A percentile compares a stretch with the other conserved stretches of the same genome.
Evolutionary conservation across 108 stramenopile genomes (phyloP).

Genomic region (Cyclotella cryptica): DNA sequence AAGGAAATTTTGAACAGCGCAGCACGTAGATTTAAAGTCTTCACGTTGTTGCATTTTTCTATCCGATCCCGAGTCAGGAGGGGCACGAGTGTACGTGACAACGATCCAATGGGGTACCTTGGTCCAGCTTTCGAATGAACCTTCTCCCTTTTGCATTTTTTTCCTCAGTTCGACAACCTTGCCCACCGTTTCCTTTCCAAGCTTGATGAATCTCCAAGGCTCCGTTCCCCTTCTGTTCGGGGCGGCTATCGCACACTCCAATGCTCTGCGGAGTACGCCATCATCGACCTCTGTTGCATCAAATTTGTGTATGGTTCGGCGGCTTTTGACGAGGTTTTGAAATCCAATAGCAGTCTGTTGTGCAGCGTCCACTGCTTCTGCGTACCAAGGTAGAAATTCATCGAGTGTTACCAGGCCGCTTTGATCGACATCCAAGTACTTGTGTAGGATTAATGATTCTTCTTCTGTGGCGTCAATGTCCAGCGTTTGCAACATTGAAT

Average conservation of each 20-base stretch:
- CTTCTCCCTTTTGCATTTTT: constrained; percentile 25
- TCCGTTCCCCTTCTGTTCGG: constrained; percentile 69
- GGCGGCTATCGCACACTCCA: constrained; percentile 77
- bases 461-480: constrained; percentile 66
- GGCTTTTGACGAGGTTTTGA: constrained; percentile 59
- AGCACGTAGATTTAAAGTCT: constrained; percentile 66
- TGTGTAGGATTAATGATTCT: constrained; percentile 62
- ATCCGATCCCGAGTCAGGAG: constrained; percentile 51
- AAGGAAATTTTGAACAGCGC: constrained; percentile 77
- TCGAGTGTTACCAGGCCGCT: constrained; percentile 57
- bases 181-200: constrained; percentile 66
- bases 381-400: constrained; percentile 79
- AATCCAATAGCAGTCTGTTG: constrained; percentile 52
- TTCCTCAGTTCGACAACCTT: constrained; percentile 58
- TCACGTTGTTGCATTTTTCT: constrained; percentile 56
- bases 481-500: constrained; percentile 51
- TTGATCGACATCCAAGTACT: constrained; percentile 65
- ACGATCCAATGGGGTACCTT: constrained; percentile 76
- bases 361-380: constrained; percentile 63
- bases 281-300: constrained; percentile 71
- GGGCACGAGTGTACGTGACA: constrained; percentile 53
- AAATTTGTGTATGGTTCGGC: constrained; percentile 69
- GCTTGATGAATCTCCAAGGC: constrained; percentile 74
- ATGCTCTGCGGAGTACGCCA: constrained; percentile 62
- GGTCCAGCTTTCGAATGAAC: constrained; percentile 59